phyloP scores from a whole-genome alignment of 2,329 filamentous ascomycete species.

The Fusarium lateritium region DNA sequence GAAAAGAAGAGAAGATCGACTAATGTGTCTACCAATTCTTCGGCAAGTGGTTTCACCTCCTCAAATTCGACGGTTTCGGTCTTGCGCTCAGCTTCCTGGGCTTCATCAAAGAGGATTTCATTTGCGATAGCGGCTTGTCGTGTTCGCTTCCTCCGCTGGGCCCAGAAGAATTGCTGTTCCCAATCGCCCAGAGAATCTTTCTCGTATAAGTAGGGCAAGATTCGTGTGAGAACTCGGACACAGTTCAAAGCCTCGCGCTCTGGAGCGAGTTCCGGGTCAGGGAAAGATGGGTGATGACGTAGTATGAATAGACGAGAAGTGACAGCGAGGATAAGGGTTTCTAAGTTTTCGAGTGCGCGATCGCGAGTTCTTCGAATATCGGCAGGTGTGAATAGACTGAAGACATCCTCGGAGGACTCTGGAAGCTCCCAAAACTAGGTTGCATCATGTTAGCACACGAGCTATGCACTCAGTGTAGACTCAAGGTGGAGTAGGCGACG shows the following conservation, averaged over 20 bases:
- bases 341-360: constrained; percentile 86
- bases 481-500: constrained; percentile 54
- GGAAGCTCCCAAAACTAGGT: constrained; percentile 95
- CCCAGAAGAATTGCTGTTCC: constrained; percentile 97
- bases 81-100: constrained; percentile 65
- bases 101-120: constrained; percentile 89
- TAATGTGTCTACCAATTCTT: constrained; percentile 92
- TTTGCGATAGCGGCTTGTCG: constrained; percentile 75
- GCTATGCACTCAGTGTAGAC: constrained; percentile 18
- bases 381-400: constrained; percentile 91
- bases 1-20: constrained; percentile 92
- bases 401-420: constrained; percentile 95
- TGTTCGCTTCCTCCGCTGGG: constrained; percentile 78
- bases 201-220: constrained; percentile 94
- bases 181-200: constrained; percentile 84
- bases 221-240: constrained; percentile 87
- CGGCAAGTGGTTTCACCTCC: constrained; percentile 87
- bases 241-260: constrained; percentile 95
- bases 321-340: constrained; percentile 87
- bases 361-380: constrained; percentile 92
- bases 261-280: constrained; percentile 85
- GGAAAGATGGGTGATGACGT: constrained; percentile 91
- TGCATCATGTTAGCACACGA: constrained; percentile 39
- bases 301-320: constrained; percentile 87
- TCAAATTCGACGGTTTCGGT: constrained; percentile 76